Conservation (phyloP, 805 yeast species). For the Candida pseudofarinosa region DNA sequence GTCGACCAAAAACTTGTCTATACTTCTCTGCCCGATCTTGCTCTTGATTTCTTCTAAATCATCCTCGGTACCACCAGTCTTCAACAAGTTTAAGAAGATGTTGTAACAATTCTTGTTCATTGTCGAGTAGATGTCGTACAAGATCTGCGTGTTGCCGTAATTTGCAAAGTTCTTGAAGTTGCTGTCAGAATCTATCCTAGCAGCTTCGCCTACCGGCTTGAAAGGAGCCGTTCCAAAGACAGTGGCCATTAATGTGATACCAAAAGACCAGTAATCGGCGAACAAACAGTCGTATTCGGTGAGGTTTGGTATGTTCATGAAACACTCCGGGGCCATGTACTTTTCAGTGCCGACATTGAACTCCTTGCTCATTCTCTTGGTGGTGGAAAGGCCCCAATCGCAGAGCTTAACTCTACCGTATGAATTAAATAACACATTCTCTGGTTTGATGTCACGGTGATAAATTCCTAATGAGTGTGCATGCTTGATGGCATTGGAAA, state of each 20-base stretch:
- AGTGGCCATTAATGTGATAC: constrained; percentile 46
- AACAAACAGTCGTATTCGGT: constrained; percentile 36
- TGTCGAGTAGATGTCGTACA: constrained; percentile 48
- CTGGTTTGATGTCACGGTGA: constrained; percentile 74
- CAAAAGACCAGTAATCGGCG: constrained; percentile 56
- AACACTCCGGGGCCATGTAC: constrained; percentile 54
- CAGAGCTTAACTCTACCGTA: constrained; percentile 57
- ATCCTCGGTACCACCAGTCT: constrained; percentile 33
- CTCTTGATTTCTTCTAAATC: constrained; percentile 17
- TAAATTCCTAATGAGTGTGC: constrained; percentile 58
- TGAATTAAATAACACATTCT: constrained; percentile 53
- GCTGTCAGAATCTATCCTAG: constrained; percentile 27
- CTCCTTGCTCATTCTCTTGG: constrained; percentile 21
- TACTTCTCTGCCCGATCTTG: constrained; percentile 28
- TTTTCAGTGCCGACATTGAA: constrained; percentile 54
- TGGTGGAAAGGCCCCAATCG: constrained; percentile 70
- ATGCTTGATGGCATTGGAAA: constrained; percentile 47
- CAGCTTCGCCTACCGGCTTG: constrained; percentile 24
- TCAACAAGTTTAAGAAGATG: constrained; percentile 39
- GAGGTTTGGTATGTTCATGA: constrained; percentile 13
- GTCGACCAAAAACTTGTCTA: constrained; percentile 29
- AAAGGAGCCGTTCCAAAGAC: constrained; percentile 54
- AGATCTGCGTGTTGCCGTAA: constrained; percentile 32
- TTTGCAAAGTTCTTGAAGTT: constrained; percentile 43
- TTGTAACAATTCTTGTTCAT: constrained; percentile 40